phyloP scores from a whole-genome alignment of 495 filamentous ascomycete genomes.

The Aspergillus diversus region DNA sequence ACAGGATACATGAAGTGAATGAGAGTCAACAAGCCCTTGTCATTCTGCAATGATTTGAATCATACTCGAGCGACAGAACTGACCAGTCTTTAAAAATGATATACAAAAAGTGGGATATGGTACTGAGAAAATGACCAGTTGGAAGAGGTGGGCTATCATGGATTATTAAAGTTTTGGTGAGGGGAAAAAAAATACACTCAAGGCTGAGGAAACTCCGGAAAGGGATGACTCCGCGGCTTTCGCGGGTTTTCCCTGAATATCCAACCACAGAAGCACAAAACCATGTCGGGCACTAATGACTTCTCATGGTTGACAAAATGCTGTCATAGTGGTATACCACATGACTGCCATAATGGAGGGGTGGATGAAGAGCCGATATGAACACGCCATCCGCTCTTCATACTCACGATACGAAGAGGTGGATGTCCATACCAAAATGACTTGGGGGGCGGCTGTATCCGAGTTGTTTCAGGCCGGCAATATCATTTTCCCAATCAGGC shows the following conservation, averaged over 20 bases:
- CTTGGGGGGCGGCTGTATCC: not conserved
- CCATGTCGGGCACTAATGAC: not conserved
- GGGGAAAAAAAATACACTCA: not conserved
- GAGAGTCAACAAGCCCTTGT: not conserved
- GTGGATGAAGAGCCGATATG: not conserved
- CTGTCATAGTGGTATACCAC: too few relatives aligned
- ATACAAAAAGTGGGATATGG: too few relatives aligned
- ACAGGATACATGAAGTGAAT: not conserved
- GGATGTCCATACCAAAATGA: not conserved
- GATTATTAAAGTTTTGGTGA: not conserved
- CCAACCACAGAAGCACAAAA: not conserved
- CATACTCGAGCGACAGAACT: not conserved
- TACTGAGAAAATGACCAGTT: not conserved
- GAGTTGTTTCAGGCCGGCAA: not conserved
- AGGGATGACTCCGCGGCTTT: constrained; percentile 1
- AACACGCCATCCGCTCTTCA: not conserved
- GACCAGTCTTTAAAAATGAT: too few relatives aligned
- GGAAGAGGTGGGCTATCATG: not conserved
- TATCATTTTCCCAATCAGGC: constrained; percentile 3
- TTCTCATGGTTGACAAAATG: too few relatives aligned
- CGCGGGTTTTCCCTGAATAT: constrained; percentile 6
- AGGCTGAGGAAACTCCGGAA: not conserved
- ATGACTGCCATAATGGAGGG: too few relatives aligned
- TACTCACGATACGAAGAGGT: too few relatives aligned
- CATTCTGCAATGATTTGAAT: constrained; percentile 6